These are phyloP conservation scores for Helminthosporium solani DNA, from an alignment of 2,329 filamentous ascomycete species.

Conservation along the genomic window DNA sequence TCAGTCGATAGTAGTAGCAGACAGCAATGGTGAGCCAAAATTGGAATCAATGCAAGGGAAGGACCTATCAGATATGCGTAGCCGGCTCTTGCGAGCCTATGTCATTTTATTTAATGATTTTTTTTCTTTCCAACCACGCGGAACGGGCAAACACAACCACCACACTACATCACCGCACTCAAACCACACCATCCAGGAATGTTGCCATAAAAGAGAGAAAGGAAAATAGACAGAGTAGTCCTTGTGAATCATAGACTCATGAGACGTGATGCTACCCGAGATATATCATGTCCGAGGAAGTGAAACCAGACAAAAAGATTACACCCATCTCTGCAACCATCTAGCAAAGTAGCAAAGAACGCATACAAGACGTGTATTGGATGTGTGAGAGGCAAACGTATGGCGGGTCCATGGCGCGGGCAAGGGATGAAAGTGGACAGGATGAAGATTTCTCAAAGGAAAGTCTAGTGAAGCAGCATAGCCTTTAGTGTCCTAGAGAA, in stretches of 20 bases:
- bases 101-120: slow-evolving; percentile 20
- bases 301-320: slow-evolving; percentile 1
- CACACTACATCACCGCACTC: slow-evolving; percentile 1
- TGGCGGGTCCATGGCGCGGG: background rate
- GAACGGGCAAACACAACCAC: background rate
- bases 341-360: background rate
- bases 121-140: slow-evolving; percentile 7
- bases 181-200: slow-evolving; percentile 7
- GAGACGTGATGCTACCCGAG: slow-evolving; percentile 18
- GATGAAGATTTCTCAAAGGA: slow-evolving; percentile 35
- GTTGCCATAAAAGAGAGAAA: background rate
- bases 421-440: slow-evolving; percentile 22
- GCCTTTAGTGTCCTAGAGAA: slow-evolving; percentile 34
- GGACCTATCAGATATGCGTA: too few relatives aligned
- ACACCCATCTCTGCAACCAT: background rate
- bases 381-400: background rate
- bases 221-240: slow-evolving; percentile 1
- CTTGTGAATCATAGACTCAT: slow-evolving; percentile 19
- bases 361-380: slow-evolving; percentile 8
- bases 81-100: slow-evolving; percentile 12
- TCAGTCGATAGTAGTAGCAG: too few relatives aligned
- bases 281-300: slow-evolving; percentile 11
- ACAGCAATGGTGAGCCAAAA: too few relatives aligned
- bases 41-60: too few relatives aligned
- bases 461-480: slow-evolving; percentile 38